phyloP scores from a whole-genome alignment of 768 basidiomycete genomes.

The button mushroom (Agaricus bisporus) region DNA sequence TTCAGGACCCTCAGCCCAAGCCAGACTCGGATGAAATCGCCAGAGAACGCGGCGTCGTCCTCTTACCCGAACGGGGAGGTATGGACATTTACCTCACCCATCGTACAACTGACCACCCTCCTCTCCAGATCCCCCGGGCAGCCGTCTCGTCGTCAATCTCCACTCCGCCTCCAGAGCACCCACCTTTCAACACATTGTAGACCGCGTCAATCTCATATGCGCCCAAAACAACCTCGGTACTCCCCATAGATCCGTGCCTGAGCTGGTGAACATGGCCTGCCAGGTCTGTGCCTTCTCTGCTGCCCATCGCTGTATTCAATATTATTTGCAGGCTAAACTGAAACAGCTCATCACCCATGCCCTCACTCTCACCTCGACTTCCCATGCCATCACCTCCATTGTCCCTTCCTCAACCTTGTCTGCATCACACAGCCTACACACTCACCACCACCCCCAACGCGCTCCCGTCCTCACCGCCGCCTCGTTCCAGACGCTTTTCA shows the following conservation, averaged over 20 bases:
- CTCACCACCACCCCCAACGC: slow-evolving; percentile 26
- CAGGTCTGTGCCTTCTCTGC: slow-evolving; percentile 44
- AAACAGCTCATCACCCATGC: slow-evolving; percentile 83
- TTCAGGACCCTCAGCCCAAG: slow-evolving; percentile 38
- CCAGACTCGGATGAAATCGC: slow-evolving; percentile 61
- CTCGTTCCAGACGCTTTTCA: slow-evolving; percentile 75
- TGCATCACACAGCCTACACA: slow-evolving; percentile 17
- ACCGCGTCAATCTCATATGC: slow-evolving; percentile 76
- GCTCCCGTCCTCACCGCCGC: slow-evolving; percentile 53
- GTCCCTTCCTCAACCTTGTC: slow-evolving; percentile 44
- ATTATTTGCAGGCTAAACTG: slow-evolving; percentile 55
- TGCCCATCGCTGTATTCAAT: neutral
- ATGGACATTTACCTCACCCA: slow-evolving; percentile 13
- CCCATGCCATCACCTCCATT: slow-evolving; percentile 74
- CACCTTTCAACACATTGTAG: slow-evolving; percentile 70
- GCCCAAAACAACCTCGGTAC: slow-evolving; percentile 65
- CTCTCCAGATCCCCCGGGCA: slow-evolving; percentile 58
- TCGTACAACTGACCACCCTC: neutral
- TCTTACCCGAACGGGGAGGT: slow-evolving; percentile 66
- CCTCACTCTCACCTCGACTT: slow-evolving; percentile 68
- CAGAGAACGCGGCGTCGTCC: slow-evolving; percentile 59
- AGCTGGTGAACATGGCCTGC: slow-evolving; percentile 70
- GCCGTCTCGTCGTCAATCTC: slow-evolving; percentile 65
- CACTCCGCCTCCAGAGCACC: slow-evolving; percentile 68
- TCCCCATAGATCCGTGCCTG: slow-evolving; percentile 57